Percentiles rank a stretch among this genome's conserved stretches.
These are phyloP conservation scores for Aspergillus taichungensis DNA, from an alignment of 495 filamentous ascomycete species.

Conservation along the genomic window DNA sequence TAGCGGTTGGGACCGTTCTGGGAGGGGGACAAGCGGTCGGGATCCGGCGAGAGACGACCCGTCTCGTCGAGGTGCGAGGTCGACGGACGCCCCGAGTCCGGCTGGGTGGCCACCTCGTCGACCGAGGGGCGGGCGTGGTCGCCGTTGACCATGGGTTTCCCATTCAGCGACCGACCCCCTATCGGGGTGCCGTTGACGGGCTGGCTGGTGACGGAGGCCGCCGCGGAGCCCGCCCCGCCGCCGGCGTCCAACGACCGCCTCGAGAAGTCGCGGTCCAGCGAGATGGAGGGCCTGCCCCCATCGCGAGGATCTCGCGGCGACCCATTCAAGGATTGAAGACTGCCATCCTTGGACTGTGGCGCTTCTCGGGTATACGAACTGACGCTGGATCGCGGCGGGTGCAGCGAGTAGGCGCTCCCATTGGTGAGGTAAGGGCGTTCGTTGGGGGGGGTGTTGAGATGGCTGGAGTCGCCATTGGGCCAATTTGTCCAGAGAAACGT, in stretches of 20 bases:
- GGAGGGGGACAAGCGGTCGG: constrained; percentile 29
- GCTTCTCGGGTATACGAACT: constrained; percentile 42
- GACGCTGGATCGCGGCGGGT: constrained; percentile 39
- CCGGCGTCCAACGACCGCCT: constrained; percentile 26
- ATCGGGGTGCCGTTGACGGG: constrained; percentile 25
- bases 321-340: constrained; percentile 43
- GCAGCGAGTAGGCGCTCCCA: constrained; percentile 39
- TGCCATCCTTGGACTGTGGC: constrained; percentile 43
- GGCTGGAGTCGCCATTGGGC: constrained; percentile 33
- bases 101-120: constrained; percentile 20
- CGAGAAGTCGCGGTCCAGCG: constrained; percentile 20
- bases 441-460: constrained; percentile 26
- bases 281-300: constrained; percentile 28
- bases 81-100: constrained; percentile 23
- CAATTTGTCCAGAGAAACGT: constrained; percentile 42
- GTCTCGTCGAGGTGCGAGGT: constrained; percentile 27
- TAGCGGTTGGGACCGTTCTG: constrained; percentile 52
- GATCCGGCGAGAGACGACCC: constrained; percentile 32
- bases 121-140: constrained; percentile 27
- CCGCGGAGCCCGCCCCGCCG: constrained; percentile 22
- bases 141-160: constrained; percentile 33
- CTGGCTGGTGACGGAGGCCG: constrained; percentile 21
- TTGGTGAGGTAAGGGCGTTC: constrained; percentile 30
- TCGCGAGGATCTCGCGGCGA: constrained; percentile 32
- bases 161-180: constrained; percentile 20